These are phyloP conservation scores for Kluyveromyces lactis DNA, from an alignment of 805 yeast genomes.

Conservation along the genomic window DNA sequence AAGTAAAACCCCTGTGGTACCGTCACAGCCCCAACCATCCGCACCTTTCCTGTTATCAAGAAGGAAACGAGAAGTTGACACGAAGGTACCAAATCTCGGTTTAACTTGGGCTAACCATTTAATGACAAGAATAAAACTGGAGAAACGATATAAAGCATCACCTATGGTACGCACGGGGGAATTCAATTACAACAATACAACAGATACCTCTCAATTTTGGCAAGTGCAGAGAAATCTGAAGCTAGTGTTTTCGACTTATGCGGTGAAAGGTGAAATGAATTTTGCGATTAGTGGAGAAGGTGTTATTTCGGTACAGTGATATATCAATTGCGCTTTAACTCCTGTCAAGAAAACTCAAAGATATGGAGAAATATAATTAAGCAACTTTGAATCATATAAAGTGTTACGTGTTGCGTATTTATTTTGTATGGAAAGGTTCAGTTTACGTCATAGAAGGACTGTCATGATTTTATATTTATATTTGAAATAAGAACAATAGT, in stretches of 20 bases:
- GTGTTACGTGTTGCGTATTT: too few species aligned
- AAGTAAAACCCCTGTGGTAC: background rate
- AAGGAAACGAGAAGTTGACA: constrained; percentile 27
- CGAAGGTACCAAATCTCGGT: constrained; percentile 47
- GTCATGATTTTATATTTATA: too few species aligned
- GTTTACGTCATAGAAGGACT: too few species aligned
- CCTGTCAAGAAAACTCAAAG: too few species aligned
- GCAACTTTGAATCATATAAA: too few species aligned
- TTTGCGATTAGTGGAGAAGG: constrained; percentile 23
- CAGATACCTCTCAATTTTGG: constrained; percentile 27
- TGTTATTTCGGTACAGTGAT: constrained; percentile 12
- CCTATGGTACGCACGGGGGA: constrained; percentile 24
- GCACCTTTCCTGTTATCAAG: constrained; percentile 6
- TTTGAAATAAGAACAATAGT: too few species aligned
- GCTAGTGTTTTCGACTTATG: constrained; percentile 35
- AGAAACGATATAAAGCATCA: constrained; percentile 36
- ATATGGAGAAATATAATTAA: too few species aligned
- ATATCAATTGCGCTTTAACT: too few species aligned
- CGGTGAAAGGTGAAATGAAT: constrained; percentile 16
- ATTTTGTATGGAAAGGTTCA: too few species aligned
- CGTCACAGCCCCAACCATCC: background rate
- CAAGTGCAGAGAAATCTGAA: constrained; percentile 30
- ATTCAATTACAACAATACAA: constrained; percentile 24
- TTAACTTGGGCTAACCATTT: constrained; percentile 45
- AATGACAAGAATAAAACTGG: constrained; percentile 40